Evolutionary conservation across 2,329 filamentous ascomycete species (phyloP).

Genomic region (Metarhizium guizhouense): DNA sequence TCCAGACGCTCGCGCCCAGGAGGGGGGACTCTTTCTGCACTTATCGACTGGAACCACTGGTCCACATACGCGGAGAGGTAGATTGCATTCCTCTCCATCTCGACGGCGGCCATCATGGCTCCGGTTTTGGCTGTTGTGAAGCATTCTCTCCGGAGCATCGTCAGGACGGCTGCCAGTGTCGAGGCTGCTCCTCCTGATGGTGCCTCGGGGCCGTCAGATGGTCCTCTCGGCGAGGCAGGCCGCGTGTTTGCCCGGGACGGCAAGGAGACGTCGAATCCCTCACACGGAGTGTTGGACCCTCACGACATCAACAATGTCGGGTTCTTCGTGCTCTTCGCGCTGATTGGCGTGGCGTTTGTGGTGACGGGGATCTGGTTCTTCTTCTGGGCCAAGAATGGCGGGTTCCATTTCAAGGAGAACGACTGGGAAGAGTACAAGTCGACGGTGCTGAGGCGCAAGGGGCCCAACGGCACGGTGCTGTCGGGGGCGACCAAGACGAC

Average conservation of each 20-base stretch:
- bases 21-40: not conserved
- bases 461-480: constrained; percentile 79
- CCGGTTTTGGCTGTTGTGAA: constrained; percentile 24
- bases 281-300: constrained; percentile 41
- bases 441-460: constrained; percentile 80
- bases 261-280: constrained; percentile 26
- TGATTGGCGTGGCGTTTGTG: constrained; percentile 72
- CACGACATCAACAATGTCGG: constrained; percentile 55
- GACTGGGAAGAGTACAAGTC: constrained; percentile 99
- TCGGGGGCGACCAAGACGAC: constrained; percentile 77
- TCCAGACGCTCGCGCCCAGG: not conserved
- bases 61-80: not conserved
- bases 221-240: constrained; percentile 32
- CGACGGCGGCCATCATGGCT: constrained; percentile 25
- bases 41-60: not conserved
- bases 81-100: not conserved
- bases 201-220: constrained; percentile 22
- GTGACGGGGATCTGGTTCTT: constrained; percentile 87
- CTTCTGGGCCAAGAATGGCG: constrained; percentile 95
- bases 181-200: constrained; percentile 9
- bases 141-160: constrained; percentile 18
- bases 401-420: constrained; percentile 73
- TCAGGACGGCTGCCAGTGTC: constrained; percentile 14
- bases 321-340: constrained; percentile 76
- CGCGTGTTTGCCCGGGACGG: constrained; percentile 27